phyloP scores from a whole-genome alignment of 164 flowering plant species.

The Sedum album region DNA sequence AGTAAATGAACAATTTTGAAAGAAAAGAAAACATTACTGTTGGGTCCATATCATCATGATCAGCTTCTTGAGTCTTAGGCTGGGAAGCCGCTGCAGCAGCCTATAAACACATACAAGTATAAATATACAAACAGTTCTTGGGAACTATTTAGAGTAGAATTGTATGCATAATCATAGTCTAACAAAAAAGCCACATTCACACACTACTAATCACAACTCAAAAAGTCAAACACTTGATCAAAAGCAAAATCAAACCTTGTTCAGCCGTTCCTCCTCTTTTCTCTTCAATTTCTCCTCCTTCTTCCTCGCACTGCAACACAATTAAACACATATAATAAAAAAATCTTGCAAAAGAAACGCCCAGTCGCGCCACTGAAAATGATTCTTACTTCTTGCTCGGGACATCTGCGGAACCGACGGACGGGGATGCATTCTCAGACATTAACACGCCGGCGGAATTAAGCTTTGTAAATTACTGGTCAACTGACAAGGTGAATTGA shows the following conservation, averaged over 20 bases:
- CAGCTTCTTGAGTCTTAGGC: conserved; percentile 40
- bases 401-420: not conserved
- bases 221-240: not conserved
- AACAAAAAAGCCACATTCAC: not conserved
- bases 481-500: too few species aligned
- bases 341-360: not conserved
- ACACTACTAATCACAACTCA: not conserved
- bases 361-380: not conserved
- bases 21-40: conserved; percentile 31
- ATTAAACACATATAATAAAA: not conserved
- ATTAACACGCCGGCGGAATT: not conserved
- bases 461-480: not conserved
- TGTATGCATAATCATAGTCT: not conserved
- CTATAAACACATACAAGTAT: conserved; percentile 16
- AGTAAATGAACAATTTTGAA: not conserved
- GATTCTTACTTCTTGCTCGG: conserved; percentile 3
- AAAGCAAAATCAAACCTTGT: conserved; percentile 19
- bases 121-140: not conserved
- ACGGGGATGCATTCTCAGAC: not conserved
- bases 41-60: conserved; percentile 94
- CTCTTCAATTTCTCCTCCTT: conserved; percentile 44
- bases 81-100: conserved; percentile 41
- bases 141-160: not conserved
- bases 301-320: conserved; percentile 39
- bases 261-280: conserved; percentile 52